Base-by-base conservation (phyloP, 768 basidiomycete genomes). In the Ephemerocybe angulata region DNA sequence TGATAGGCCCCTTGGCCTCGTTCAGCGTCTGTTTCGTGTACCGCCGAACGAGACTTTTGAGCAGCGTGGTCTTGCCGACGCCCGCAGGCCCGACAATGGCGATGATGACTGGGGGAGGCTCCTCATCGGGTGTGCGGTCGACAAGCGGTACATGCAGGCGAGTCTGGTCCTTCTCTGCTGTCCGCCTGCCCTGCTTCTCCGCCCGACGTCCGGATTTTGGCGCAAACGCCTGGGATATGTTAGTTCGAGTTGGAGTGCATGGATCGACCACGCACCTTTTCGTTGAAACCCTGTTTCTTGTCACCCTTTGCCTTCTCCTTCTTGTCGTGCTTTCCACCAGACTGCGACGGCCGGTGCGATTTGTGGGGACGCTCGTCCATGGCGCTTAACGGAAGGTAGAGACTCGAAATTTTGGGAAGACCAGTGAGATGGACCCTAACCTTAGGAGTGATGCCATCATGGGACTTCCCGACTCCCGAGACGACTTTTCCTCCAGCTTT, bases 71-170 rank as follows among this genome's bases (percentile, higher is more conserved):
- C 70, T 98, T 99, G 53, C 97, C 97, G 27, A 98, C 97, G 7
- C 97, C 97, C 1, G 95, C 88, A 27, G 97, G 95, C 0, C 97
- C 97, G 35, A 98, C 95, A 48, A 99, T 81, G 25, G 95, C 96
- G 31, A 99, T 83, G 57, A 98, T 84, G 62, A 98, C 84, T 4
- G 97, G 97, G 2, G 97, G 96, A 2, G 97, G 93, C 38, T 86
- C 82, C 52, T 88, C 85, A 58, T 93, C 87, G 3, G 97, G 96
- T 10, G 93, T 98, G 49, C 97, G 83, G 69, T 98, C 88, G 51
- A 98, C 91, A 27, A 97, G 82, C 13, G 97, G 97, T 6, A 98
- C 97, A 69, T 99, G 97, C 1, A 99, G 80, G 40, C 94, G 82
- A 1, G 92, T 91, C 72, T 99, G 96, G 67, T 97, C 93, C 52